Conservation (phyloP, 176 grass and related monocot genomes). For the Hordeum marinum region DNA sequence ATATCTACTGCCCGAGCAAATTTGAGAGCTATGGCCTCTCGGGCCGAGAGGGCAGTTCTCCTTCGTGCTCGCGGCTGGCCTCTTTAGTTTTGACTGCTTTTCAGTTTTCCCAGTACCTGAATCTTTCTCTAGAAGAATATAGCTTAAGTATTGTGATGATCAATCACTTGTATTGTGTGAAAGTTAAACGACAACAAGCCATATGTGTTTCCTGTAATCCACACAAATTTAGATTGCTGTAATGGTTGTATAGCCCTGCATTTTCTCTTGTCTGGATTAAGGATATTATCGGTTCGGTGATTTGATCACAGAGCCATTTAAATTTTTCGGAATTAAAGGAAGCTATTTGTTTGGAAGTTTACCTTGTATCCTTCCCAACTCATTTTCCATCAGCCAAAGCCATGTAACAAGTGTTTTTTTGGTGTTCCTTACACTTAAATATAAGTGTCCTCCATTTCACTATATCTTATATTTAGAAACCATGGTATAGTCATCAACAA, state of each 20-base stretch:
- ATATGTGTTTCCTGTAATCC: background rate
- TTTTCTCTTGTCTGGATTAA: no score
- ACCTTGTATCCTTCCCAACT: no score
- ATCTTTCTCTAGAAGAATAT: conserved; percentile 5
- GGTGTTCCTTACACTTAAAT: background rate
- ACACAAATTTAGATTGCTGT: background rate
- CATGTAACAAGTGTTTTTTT: background rate
- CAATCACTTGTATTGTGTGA: background rate
- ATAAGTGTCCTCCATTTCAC: background rate
- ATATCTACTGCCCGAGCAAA: conserved; percentile 50
- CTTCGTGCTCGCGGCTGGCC: conserved; percentile 50
- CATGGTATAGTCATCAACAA: background rate
- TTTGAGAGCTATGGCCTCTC: conserved; percentile 66
- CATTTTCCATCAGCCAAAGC: no score
- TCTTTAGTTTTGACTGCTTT: conserved; percentile 25
- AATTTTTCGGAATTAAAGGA: no score
- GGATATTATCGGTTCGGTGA: no score
- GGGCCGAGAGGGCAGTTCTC: conserved; percentile 27
- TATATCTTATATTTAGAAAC: background rate
- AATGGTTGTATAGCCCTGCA: background rate
- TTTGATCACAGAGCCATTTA: no score
- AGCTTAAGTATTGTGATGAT: background rate
- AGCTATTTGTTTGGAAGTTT: no score
- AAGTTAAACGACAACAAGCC: no score
- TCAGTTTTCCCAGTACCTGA: background rate